Base-by-base conservation (phyloP, 2,329 filamentous ascomycete species). In the Aspergillus fructus region DNA sequence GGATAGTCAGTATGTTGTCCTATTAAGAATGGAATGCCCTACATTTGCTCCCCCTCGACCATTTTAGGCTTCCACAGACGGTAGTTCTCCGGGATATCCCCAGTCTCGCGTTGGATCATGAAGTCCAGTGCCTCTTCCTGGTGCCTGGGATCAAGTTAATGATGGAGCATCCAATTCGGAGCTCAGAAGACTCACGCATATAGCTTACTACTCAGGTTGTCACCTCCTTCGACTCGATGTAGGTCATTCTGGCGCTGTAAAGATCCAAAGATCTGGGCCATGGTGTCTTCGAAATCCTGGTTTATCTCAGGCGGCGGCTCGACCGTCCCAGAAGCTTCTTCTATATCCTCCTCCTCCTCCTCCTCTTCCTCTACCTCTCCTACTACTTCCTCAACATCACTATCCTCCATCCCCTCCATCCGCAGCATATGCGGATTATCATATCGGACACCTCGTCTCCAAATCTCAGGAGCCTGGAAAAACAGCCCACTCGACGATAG, bases 341-440 rank as follows among this genome's bases (percentile, higher is more conserved):
- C 33, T 24, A 9, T 30, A 13, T 23, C 30, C 7, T 13, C 30
- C 11, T 39, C 33, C 12, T 2, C 46, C 4, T n/a, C 30, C 2
- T 12, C 17, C 12, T 49, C 30, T 2, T 7, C n/a, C 5, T 4
- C 30, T 2, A 5, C n/a, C 5, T 4, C 46, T 11, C n/a, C 17
- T 17, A 19, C 27, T 33, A 42, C 24, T n/a, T 42, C 49, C 27
- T 52, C 39, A 23, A 7, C 19, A 4, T 49, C 52, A 12, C 6
- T 33, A 5, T 41, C 23, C 1, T 55, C 52, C 37, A 42, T 42
- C 24, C 34, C 37, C 11, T 55, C 45, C 24, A 55, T 9, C 17
- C 34, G 11, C 12, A 55, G 45, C 15, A 55, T 11, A 42, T 55
- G 52, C 6, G 52, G 52, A 48, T 55, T 55, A 49, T 49, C 37